Conservation (phyloP, 768 basidiomycete species). For the Mycena sanguinolenta region DNA sequence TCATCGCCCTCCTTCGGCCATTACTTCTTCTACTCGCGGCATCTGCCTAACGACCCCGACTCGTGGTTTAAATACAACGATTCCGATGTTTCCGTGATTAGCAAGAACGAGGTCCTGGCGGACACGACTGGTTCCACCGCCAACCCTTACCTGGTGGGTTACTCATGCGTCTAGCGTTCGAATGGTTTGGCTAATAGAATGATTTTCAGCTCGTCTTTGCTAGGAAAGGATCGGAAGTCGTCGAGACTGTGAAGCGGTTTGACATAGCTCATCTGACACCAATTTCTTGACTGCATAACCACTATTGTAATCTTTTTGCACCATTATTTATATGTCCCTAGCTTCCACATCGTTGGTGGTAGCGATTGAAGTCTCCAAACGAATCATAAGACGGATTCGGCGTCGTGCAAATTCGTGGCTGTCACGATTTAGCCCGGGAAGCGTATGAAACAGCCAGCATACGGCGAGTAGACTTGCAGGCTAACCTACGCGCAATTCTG, state of each 20-base stretch:
- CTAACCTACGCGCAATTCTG: background rate
- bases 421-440: background rate
- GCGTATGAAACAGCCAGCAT: background rate
- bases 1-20: slow-evolving; percentile 90
- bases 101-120: slow-evolving; percentile 86
- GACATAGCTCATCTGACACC: slow-evolving; percentile 49
- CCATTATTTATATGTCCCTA: slow-evolving; percentile 22
- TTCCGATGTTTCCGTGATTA: slow-evolving; percentile 82
- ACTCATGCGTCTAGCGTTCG: background rate
- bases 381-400: too few species aligned
- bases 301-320: slow-evolving; percentile 22
- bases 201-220: slow-evolving; percentile 84
- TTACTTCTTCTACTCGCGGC: slow-evolving; percentile 95
- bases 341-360: background rate
- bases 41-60: slow-evolving; percentile 84
- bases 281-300: slow-evolving; percentile 36
- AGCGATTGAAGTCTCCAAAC: too few species aligned
- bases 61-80: slow-evolving; percentile 98
- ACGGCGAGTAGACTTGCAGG: background rate
- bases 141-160: slow-evolving; percentile 88
- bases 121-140: slow-evolving; percentile 92
- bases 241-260: slow-evolving; percentile 85
- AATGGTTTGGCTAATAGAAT: slow-evolving; percentile 20
- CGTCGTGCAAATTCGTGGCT: background rate
- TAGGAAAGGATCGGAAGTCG: slow-evolving; percentile 81